Conservation (phyloP, 2,329 filamentous ascomycete species). For the Aureobasidium uvarum region DNA sequence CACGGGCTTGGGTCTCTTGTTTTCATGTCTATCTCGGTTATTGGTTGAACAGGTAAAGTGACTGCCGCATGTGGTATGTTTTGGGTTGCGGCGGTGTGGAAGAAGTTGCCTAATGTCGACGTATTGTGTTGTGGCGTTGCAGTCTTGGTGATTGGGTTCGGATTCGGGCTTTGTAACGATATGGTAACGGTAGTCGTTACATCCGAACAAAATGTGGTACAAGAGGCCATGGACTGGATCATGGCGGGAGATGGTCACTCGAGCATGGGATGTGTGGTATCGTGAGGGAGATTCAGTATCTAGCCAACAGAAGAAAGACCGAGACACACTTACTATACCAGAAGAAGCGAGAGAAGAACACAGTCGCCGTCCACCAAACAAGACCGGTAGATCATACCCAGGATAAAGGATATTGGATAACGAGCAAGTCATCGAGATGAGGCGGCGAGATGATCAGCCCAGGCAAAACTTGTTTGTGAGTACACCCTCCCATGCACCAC, state of each 20-base stretch:
- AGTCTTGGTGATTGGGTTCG: neutral
- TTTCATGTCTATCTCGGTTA: neutral
- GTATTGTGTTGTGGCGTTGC: neutral
- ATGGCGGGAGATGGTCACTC: neutral
- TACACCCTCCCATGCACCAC: constrained; percentile 1
- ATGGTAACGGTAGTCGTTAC: neutral
- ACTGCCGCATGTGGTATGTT: neutral
- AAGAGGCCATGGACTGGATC: neutral
- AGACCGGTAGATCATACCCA: neutral
- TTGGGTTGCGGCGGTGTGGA: neutral
- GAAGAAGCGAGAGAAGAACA: too few species aligned
- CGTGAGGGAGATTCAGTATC: neutral
- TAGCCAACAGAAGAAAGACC: constrained; percentile 2
- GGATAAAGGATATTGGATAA: neutral
- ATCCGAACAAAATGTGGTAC: neutral
- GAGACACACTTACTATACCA: neutral
- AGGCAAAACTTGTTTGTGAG: constrained; percentile 1
- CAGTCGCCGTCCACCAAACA: neutral
- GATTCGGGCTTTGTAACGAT: neutral
- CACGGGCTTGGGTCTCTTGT: neutral
- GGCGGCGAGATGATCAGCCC: neutral
- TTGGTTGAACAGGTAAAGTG: neutral
- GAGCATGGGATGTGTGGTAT: neutral
- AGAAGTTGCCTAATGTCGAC: neutral
- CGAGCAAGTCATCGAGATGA: neutral